Evolutionary conservation across 2,329 filamentous ascomycete genomes (phyloP).

Genomic region (Ceratocystis alfenasii): DNA sequence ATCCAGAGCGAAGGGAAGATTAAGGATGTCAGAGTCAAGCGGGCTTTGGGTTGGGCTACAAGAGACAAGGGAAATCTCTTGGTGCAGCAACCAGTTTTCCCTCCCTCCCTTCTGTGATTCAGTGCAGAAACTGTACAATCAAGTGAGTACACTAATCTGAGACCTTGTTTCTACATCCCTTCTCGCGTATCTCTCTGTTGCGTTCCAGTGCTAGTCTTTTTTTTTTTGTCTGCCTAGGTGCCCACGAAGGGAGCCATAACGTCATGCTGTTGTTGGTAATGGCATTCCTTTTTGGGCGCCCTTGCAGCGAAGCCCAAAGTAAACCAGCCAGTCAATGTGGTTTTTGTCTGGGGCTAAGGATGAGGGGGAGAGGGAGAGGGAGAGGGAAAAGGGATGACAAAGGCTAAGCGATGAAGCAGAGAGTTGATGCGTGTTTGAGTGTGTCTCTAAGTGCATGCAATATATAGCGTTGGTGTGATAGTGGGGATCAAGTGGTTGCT

Average conservation of each 20-base stretch:
- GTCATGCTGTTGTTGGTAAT: background rate
- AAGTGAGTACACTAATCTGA: background rate
- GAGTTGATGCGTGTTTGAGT: background rate
- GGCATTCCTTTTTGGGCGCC: background rate
- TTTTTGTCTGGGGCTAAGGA: background rate
- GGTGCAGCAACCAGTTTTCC: background rate
- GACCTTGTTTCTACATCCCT: conserved; percentile 9
- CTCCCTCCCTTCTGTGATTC: background rate
- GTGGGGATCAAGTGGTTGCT: background rate
- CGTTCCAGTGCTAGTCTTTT: background rate
- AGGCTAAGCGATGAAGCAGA: background rate
- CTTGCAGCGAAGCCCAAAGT: background rate
- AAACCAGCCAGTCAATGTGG: background rate
- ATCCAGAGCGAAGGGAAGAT: background rate
- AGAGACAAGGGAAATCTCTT: background rate
- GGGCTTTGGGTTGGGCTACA: background rate
- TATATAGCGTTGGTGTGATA: background rate
- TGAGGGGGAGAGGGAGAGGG: background rate
- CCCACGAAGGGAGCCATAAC: background rate
- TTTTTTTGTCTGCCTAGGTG: background rate
- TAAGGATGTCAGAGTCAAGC: background rate
- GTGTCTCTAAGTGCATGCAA: background rate
- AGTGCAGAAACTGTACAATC: background rate
- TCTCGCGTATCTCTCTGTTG: conserved; percentile 1
- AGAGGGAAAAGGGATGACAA: background rate